Evolutionary conservation across 2,329 filamentous ascomycete species (phyloP).

Genomic region (Rhexocercosporidium sp.): DNA sequence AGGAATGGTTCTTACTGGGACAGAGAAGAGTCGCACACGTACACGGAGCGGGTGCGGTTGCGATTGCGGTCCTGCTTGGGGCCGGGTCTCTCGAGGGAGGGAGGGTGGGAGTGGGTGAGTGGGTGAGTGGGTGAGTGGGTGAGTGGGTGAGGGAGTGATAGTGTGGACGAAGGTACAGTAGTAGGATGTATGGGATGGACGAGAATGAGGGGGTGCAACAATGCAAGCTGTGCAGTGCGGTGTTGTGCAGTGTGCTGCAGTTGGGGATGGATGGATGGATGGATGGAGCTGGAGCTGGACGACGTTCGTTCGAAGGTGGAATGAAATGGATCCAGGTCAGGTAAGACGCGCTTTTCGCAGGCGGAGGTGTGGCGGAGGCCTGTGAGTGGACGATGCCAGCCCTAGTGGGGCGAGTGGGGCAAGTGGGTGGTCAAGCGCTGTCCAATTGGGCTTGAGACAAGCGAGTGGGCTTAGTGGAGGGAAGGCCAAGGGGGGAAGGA

Average conservation of each 20-base stretch:
- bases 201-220: background rate
- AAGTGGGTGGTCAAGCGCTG: no score
- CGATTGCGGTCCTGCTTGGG: background rate
- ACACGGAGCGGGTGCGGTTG: background rate
- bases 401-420: no score
- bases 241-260: background rate
- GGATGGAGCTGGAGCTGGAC: background rate
- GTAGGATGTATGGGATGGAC: background rate
- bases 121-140: no score
- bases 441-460: no score
- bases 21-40: background rate
- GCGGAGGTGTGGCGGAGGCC: no score
- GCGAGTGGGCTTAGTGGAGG: no score
- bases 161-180: no score
- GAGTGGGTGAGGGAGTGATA: no score
- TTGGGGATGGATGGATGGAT: background rate
- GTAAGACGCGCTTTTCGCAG: no score
- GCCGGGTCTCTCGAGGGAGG: background rate
- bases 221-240: background rate
- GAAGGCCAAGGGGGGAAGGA: no score
- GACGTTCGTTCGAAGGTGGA: background rate
- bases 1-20: background rate
- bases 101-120: background rate
- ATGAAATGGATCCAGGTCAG: no score
- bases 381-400: no score